Evolutionary conservation across 805 yeast species (phyloP).

Genomic region (Lipomyces yamadae): DNA sequence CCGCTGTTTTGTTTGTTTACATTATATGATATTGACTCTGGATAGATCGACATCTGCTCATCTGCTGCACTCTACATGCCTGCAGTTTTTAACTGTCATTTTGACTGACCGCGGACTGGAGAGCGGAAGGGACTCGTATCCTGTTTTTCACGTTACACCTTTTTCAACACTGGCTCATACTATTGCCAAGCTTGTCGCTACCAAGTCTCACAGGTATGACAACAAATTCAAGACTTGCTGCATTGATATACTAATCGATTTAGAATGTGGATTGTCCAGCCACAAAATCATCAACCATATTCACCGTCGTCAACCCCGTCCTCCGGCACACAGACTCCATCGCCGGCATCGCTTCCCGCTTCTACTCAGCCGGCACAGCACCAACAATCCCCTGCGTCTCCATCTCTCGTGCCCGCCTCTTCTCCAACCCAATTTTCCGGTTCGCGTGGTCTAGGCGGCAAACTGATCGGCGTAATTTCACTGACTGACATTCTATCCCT

Average conservation of each 20-base stretch:
- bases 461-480: slow-evolving; percentile 87
- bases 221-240: slow-evolving; percentile 71
- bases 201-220: slow-evolving; percentile 77
- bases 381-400: slow-evolving; percentile 35
- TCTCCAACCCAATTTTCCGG: slow-evolving; percentile 17
- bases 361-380: slow-evolving; percentile 23
- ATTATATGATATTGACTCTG: slow-evolving; percentile 6
- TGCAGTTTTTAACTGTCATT: slow-evolving; percentile 85
- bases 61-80: slow-evolving; percentile 76
- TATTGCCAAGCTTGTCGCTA: slow-evolving; percentile 92
- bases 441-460: slow-evolving; percentile 59
- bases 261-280: slow-evolving; percentile 49
- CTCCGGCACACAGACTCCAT: slow-evolving; percentile 11
- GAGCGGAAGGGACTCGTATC: slow-evolving; percentile 93
- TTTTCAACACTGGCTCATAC: slow-evolving; percentile 82
- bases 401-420: slow-evolving; percentile 35
- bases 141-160: slow-evolving; percentile 89
- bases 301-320: slow-evolving; percentile 19
- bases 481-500: slow-evolving; percentile 86
- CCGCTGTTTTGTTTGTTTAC: background rate
- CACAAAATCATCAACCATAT: slow-evolving; percentile 35
- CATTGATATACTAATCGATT: slow-evolving; percentile 47
- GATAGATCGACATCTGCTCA: slow-evolving; percentile 87
- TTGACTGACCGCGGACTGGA: slow-evolving; percentile 86
- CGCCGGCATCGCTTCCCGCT: slow-evolving; percentile 29